Base-by-base conservation (phyloP, 768 basidiomycete genomes). In the Trametes elegans region DNA sequence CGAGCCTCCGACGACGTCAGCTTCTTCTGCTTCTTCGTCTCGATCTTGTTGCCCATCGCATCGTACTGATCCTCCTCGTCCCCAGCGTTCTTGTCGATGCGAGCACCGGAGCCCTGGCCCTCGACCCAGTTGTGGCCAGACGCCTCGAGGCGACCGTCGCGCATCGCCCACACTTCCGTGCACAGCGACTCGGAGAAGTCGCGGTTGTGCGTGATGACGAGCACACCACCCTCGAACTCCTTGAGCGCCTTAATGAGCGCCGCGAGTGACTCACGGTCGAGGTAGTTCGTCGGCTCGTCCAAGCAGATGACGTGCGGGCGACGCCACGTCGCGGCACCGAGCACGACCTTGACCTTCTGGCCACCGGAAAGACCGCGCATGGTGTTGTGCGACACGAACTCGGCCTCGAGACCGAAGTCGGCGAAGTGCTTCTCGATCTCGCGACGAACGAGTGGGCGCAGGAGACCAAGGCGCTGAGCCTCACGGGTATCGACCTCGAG, bases 61-160 rank as follows among this genome's bases (percentile, higher is more conserved):
- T 99, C 97, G 69, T 90, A 98, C 66, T 81, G 76, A 35, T 84
- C 93, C 45, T 95, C 92, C 59, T 97, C 95, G 63, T 92, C 92
- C 45, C 87, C 95, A 6, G 83, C 89, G 67, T 83, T 83, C 84
- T 93, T 90, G 82, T 97, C 97, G 65, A 99, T 98, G 55, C 95
- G 86, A 39, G 93, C 73, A 10, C 96, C 96, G 18, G 93, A 80
- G 52, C 97, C 97, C 73, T 99, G 97, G 43, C 97, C 97, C 75
- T 98, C 97, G 68, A 97, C 93, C 96, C 95, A 97, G 83, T 97
- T 96, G 81, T 96, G 93, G 59, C 94, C 95, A 39, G 95, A 98
- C 6, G 96, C 93, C 78, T 95, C 93, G 61, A 98, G 85, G 64
- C 79, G 86, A 67, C 97, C 97, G 70, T 98, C 93, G 46, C 90